phyloP scores from a whole-genome alignment of 805 yeast genomes.

The Sugiyamaella americana region DNA sequence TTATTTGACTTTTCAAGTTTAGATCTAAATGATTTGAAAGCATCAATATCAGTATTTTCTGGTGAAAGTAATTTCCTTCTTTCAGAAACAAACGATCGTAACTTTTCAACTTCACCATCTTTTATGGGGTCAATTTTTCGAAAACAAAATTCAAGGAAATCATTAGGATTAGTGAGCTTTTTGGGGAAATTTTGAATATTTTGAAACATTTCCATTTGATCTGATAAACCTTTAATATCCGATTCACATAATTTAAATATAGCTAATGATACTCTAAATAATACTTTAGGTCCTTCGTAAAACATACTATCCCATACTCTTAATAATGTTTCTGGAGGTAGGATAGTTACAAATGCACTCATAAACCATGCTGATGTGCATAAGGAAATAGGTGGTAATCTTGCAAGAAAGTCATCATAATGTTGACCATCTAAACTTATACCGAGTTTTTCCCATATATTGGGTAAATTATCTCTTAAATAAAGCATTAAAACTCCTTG shows the following conservation, averaged over 20 bases:
- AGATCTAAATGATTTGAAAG: neutral
- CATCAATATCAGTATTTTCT: neutral
- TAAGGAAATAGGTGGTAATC: constrained; percentile 83
- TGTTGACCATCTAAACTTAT: constrained; percentile 38
- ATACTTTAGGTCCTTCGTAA: constrained; percentile 82
- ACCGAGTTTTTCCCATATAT: constrained; percentile 58
- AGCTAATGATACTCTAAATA: constrained; percentile 77
- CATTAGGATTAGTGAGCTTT: constrained; percentile 36
- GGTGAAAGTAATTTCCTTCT: neutral
- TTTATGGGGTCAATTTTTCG: neutral
- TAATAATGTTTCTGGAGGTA: constrained; percentile 83
- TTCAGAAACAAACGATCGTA: neutral
- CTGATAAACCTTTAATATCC: constrained; percentile 40
- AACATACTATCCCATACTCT: constrained; percentile 94
- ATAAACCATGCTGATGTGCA: constrained; percentile 98
- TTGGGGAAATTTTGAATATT: constrained; percentile 80
- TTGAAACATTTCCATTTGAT: constrained; percentile 68
- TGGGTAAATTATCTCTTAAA: constrained; percentile 75
- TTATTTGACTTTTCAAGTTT: neutral
- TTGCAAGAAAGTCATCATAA: constrained; percentile 47
- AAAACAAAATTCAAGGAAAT: constrained; percentile 22
- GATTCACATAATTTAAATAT: constrained; percentile 72
- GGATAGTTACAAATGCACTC: constrained; percentile 87
- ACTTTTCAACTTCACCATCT: neutral
- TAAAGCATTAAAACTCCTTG: constrained; percentile 92